Percentiles rank a stretch among this genome's conserved stretches.
These are phyloP conservation scores for Magnaporthiopsis rhizophila DNA, from an alignment of 2,329 filamentous ascomycete genomes.

Conservation along the genomic window DNA sequence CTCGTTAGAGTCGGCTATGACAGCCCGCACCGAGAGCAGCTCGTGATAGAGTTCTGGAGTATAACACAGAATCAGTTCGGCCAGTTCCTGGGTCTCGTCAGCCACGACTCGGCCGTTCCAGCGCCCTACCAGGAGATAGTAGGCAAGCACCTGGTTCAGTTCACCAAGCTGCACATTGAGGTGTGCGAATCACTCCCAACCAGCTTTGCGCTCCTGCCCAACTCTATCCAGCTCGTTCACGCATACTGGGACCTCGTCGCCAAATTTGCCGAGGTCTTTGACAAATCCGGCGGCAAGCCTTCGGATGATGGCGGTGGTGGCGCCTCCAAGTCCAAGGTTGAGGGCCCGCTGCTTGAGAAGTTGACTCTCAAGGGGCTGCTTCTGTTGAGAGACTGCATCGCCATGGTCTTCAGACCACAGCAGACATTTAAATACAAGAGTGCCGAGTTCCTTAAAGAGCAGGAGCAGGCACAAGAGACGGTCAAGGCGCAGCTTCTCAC, in stretches of 20 bases:
- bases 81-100: conserved; percentile 60
- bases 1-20: conserved; percentile 78
- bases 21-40: conserved; percentile 67
- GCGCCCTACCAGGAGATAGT: conserved; percentile 51
- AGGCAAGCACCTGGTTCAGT: conserved; percentile 82
- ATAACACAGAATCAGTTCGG: conserved; percentile 70
- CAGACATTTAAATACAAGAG: conserved; percentile 80
- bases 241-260: conserved; percentile 81
- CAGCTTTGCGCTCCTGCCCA: conserved; percentile 74
- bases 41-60: conserved; percentile 73
- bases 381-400: conserved; percentile 72
- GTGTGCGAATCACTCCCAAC: conserved; percentile 75
- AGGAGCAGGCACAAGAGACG: conserved; percentile 57
- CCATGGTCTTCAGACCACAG: conserved; percentile 72
- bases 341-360: conserved; percentile 64
- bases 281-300: conserved; percentile 49
- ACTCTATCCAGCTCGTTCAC: conserved; percentile 66
- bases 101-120: conserved; percentile 45
- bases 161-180: conserved; percentile 83
- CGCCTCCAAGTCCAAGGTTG: conserved; percentile 38
- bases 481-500: conserved; percentile 71
- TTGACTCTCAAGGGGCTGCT: conserved; percentile 77
- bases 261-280: conserved; percentile 67
- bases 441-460: conserved; percentile 66
- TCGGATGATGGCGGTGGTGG: conserved; percentile 24